phyloP scores from a whole-genome alignment of 352 stramenopile species.

The Phytophthora europaea region DNA sequence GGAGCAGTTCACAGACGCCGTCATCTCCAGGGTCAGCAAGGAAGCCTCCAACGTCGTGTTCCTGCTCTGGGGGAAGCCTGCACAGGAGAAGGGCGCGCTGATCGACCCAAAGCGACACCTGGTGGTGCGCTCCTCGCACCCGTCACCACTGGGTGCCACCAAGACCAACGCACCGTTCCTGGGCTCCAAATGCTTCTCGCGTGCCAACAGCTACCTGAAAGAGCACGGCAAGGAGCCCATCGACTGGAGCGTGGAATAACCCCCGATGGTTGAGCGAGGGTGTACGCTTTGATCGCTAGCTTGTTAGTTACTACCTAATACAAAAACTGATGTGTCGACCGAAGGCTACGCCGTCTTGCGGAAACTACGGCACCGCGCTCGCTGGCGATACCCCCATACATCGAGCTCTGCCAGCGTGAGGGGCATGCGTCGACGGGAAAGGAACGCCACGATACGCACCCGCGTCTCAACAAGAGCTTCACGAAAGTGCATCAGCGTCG shows the following conservation, averaged over 20 bases:
- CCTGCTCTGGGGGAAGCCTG: constrained; percentile 98
- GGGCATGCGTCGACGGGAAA: constrained; percentile 52
- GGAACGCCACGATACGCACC: constrained; percentile 56
- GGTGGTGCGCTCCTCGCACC: constrained; percentile 92
- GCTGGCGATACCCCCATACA: constrained; percentile 56
- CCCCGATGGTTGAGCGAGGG: not conserved
- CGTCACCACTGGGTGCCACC: constrained; percentile 95
- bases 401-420: constrained; percentile 61
- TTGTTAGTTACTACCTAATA: constrained; percentile 31
- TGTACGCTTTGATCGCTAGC: constrained; percentile 8
- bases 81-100: constrained; percentile 82
- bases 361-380: constrained; percentile 37
- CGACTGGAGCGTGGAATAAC: constrained; percentile 79
- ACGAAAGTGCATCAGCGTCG: constrained; percentile 72
- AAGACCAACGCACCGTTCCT: constrained; percentile 97
- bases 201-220: constrained; percentile 82
- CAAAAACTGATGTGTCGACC: constrained; percentile 20
- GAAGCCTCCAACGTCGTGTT: constrained; percentile 95
- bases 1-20: constrained; percentile 97
- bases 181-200: constrained; percentile 93
- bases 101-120: constrained; percentile 88
- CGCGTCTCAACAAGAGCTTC: constrained; percentile 66
- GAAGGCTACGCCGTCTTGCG: constrained; percentile 25
- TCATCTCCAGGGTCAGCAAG: constrained; percentile 90
- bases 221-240: constrained; percentile 85